Conservation (phyloP, 2,329 filamentous ascomycete genomes). For the Pseudogymnoascus sp. region DNA sequence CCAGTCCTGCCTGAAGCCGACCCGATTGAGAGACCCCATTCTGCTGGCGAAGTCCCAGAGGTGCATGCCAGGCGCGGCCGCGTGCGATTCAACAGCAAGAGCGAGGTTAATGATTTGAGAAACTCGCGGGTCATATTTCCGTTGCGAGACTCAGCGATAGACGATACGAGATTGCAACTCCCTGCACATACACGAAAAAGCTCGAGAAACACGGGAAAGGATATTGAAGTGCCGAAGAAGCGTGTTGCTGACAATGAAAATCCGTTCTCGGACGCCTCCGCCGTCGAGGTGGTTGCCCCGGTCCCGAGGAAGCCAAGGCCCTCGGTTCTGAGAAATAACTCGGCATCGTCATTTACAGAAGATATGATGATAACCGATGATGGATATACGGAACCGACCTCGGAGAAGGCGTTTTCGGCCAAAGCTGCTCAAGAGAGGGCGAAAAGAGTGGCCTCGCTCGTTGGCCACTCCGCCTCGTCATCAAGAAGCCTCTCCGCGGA, state of each 20-base stretch:
- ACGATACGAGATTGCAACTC: slow-evolving; percentile 7
- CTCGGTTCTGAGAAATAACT: slow-evolving; percentile 24
- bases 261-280: slow-evolving; percentile 14
- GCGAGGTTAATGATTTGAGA: slow-evolving; percentile 26
- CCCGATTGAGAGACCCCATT: slow-evolving; percentile 3
- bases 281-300: not conserved
- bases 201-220: not conserved
- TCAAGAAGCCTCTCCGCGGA: slow-evolving; percentile 27
- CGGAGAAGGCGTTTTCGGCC: slow-evolving; percentile 28
- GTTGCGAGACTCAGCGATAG: slow-evolving; percentile 18
- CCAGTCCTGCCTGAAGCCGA: not conserved
- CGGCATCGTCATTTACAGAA: slow-evolving; percentile 13
- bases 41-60: slow-evolving; percentile 1
- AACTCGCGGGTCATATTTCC: slow-evolving; percentile 24
- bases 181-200: slow-evolving; percentile 25
- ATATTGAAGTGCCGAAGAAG: slow-evolving; percentile 5
- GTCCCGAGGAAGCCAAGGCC: slow-evolving; percentile 18
- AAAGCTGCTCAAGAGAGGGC: slow-evolving; percentile 28
- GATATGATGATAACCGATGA: slow-evolving; percentile 11
- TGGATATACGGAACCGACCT: slow-evolving; percentile 16
- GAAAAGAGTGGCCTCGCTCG: slow-evolving; percentile 26
- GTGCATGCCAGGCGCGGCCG: slow-evolving; percentile 14
- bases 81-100: slow-evolving; percentile 29
- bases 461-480: slow-evolving; percentile 28
- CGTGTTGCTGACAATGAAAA: slow-evolving; percentile 15